Evolutionary conservation across 768 basidiomycete genomes (phyloP), one percentile per base, ranked within the genome.

Genomic region (Calocybe gangraenosa): DNA sequence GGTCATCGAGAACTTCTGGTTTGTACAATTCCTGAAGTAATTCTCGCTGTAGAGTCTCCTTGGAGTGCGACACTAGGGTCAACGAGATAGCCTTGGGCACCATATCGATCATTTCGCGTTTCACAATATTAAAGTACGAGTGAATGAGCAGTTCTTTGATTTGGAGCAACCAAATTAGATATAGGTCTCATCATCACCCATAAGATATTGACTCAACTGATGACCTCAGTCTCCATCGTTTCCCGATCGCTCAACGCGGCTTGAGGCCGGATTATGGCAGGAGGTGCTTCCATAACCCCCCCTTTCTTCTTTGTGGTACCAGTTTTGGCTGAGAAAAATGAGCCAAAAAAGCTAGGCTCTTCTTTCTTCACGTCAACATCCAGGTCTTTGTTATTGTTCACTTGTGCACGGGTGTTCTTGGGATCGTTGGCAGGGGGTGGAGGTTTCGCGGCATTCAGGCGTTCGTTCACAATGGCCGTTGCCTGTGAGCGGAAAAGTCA

Each of bases 101-200:
- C 92, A 96, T 96, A 67, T 98, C 95, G 58, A 98, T 98, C 89
- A 98, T 92, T 68, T 97, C 95, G 47, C 94, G 86, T 71, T 99
- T 98, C 44, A 97, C 92, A 53, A 97, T 93, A 69, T 96, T 93
- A 76, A 88, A 97, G 67, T 97, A 97, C 3, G 92, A 96, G 63
- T 88, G 79, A 57, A 98, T 98, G 59, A 99, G 82, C 37, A 97
- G 77, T 67, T 99, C 92, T 94, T 30, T n/a, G 47, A 13, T 33
- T 38, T 22, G 49, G 25, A 6, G 5, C 13, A 35, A 37, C 4
- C 51, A 11, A 21, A 13, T 30, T 14, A 7, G 38, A 22, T 30
- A 28, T 37, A 22, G 34, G 13, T 11, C 18, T 40, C 38, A 19
- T 50, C 13, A 35, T 10, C 14, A 42, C 18, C 11, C 45, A 17